Evolutionary conservation across 768 basidiomycete genomes (phyloP).

Genomic region (Tricholoma sp.): DNA sequence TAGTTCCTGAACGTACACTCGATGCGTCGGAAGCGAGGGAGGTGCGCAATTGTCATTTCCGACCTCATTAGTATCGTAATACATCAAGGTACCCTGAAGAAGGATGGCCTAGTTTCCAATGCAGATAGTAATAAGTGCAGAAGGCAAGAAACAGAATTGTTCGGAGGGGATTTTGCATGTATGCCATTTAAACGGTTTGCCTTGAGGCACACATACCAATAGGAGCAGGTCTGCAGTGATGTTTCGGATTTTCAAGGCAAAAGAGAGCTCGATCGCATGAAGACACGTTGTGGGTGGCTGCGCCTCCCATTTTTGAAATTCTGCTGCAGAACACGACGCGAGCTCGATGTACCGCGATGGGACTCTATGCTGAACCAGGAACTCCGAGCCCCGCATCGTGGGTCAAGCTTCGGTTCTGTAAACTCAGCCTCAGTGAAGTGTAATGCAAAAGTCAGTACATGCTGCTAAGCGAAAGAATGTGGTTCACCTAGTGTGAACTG

Average conservation of each 20-base stretch:
- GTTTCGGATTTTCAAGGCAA: background rate
- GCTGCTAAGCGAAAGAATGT: background rate
- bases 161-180: background rate
- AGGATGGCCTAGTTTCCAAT: background rate
- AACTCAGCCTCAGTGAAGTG: too few relatives aligned
- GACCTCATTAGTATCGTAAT: slow-evolving; percentile 12
- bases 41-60: slow-evolving; percentile 5
- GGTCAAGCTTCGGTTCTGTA: background rate
- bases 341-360: background rate
- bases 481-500: background rate
- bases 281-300: slow-evolving; percentile 5
- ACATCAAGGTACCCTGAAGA: slow-evolving; percentile 7
- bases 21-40: slow-evolving; percentile 11
- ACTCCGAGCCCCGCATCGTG: background rate
- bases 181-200: slow-evolving; percentile 5
- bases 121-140: background rate
- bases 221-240: background rate
- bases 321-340: background rate
- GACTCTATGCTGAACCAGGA: background rate
- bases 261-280: background rate
- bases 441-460: too few relatives aligned
- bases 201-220: slow-evolving; percentile 8
- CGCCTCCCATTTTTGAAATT: background rate
- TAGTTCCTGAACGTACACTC: slow-evolving; percentile 11
- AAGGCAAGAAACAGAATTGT: background rate